These are phyloP conservation scores for Medicago arabica DNA, from an alignment of 306 rosid genomes.

Conservation along the genomic window DNA sequence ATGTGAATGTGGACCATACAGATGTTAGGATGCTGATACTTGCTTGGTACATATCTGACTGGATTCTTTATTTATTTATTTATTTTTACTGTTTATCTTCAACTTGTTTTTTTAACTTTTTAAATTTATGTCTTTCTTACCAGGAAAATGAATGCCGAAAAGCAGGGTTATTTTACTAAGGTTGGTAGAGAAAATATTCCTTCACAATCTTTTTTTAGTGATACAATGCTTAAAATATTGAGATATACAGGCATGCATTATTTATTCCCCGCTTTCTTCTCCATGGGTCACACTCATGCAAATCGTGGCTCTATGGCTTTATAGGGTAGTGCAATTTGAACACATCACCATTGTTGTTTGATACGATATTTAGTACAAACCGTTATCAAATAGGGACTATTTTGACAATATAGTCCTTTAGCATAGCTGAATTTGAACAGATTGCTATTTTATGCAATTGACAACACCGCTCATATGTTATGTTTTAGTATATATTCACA, in stretches of 20 bases:
- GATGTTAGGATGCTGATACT: slow-evolving; percentile 72
- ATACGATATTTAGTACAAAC: background rate
- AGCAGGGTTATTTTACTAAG: slow-evolving; percentile 74
- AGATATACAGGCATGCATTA: background rate
- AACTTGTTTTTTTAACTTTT: slow-evolving; percentile 18
- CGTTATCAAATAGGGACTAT: background rate
- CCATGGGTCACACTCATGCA: slow-evolving; percentile 9
- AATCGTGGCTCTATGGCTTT: background rate
- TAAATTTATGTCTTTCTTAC: slow-evolving; percentile 32
- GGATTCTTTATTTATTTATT: background rate
- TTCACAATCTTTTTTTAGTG: slow-evolving; percentile 9
- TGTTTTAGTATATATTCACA: slow-evolving; percentile 5
- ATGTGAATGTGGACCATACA: slow-evolving; percentile 60
- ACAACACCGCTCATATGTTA: too few species aligned
- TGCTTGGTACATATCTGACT: slow-evolving; percentile 58
- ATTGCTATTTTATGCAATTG: background rate
- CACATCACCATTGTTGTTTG: background rate
- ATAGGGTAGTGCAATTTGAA: background rate
- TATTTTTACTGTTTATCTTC: background rate
- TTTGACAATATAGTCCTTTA: background rate
- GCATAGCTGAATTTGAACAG: background rate
- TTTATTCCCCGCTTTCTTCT: slow-evolving; percentile 22
- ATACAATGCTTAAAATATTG: slow-evolving; percentile 34
- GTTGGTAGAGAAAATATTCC: slow-evolving; percentile 49
- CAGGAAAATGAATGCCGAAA: slow-evolving; percentile 80